Evolutionary conservation across 257 asterid genomes (phyloP).

Genomic region (Capsicum rhomboideum): DNA sequence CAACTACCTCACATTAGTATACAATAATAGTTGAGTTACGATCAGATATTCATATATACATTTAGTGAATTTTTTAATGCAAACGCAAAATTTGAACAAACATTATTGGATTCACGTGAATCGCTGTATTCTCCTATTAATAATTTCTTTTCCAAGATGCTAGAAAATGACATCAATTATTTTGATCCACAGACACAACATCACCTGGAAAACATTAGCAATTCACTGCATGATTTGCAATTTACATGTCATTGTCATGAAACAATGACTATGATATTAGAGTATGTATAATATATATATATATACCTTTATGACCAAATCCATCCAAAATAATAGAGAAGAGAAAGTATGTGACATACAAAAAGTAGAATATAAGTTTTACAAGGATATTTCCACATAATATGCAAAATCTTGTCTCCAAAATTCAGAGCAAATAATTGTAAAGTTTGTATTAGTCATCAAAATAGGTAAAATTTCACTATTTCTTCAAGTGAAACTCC

Average conservation of each 20-base stretch:
- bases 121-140: neutral
- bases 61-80: too few species aligned
- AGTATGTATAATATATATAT: too few species aligned
- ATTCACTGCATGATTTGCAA: neutral
- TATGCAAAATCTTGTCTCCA: neutral
- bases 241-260: neutral
- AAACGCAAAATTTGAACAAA: neutral
- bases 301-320: neutral
- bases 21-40: neutral
- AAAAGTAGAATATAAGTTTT: neutral
- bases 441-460: neutral
- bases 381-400: neutral
- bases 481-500: neutral
- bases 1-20: neutral
- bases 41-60: neutral
- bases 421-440: neutral
- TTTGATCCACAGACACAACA: neutral
- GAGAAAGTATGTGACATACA: too few species aligned
- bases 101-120: neutral
- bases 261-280: neutral
- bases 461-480: neutral
- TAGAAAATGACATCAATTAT: neutral
- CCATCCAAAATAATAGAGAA: neutral
- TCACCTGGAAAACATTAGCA: neutral
- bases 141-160: neutral